phyloP scores from a whole-genome alignment of 2,329 filamentous ascomycete genomes.

The Sphaerulina musiva region DNA sequence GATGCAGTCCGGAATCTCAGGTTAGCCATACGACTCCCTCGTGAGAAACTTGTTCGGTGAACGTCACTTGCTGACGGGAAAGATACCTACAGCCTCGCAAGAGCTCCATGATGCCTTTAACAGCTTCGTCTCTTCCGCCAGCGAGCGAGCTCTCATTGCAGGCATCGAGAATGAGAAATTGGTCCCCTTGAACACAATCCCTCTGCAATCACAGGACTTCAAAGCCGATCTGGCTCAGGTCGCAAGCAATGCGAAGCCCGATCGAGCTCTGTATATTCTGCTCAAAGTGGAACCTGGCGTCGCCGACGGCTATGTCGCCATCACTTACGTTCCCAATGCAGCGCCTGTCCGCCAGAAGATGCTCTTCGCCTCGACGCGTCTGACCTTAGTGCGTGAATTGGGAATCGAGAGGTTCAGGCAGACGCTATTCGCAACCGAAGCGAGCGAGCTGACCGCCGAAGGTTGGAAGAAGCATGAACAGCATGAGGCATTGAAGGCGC shows the following conservation, averaged over 20 bases:
- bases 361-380: constrained; percentile 71
- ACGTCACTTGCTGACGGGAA: constrained; percentile 6
- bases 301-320: constrained; percentile 51
- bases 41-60: not conserved
- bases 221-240: constrained; percentile 58
- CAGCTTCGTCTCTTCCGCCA: constrained; percentile 55
- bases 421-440: constrained; percentile 64
- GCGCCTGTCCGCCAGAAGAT: constrained; percentile 80
- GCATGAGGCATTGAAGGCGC: constrained; percentile 56
- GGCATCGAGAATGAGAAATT: constrained; percentile 65
- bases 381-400: constrained; percentile 69
- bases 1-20: constrained; percentile 76
- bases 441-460: constrained; percentile 60
- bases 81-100: constrained; percentile 54
- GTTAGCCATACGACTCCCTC: constrained; percentile 38
- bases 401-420: constrained; percentile 73
- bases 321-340: constrained; percentile 72
- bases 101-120: constrained; percentile 72
- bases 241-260: constrained; percentile 56
- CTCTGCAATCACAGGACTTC: constrained; percentile 51
- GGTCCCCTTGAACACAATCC: constrained; percentile 52
- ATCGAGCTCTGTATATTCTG: constrained; percentile 66
- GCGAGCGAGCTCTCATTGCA: constrained; percentile 63
- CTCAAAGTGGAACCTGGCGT: constrained; percentile 57
- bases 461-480: constrained; percentile 69